Evolutionary conservation across 1,139 yeast species (phyloP), one percentile per base, ranked within the genome.

Genomic region (Candida sanyaensis): DNA sequence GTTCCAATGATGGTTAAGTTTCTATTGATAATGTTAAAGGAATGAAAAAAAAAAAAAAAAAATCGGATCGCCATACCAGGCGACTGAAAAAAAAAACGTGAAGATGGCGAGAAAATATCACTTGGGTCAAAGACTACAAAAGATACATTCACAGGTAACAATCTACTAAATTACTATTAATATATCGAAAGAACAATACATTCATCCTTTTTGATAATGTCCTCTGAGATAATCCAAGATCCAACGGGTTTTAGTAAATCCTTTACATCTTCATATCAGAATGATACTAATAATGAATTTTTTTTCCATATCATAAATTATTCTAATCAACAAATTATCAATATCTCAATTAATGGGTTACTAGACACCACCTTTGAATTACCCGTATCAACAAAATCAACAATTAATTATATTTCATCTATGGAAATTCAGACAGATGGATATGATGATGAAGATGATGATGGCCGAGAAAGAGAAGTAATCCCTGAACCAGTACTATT

Each of bases 321-420:
- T 5, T 64, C 55, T 1, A 75, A 75, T 50, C 66, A 66, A 45
- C 58, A 67, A 43, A 63, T 75, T 12, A 45, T 75, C 46, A 74
- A 73, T 48, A 59, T 75, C 8, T 62, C 68, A 32, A 62, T 68
- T 36, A 61, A 74, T 54, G 78, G 78, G 0, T 62, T 69, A 6
- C 66, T 69, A 55, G 80, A 75, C 54, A 66, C 78, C 11, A 73
- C 79, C 0, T 70, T 71, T 48, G 73, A 71, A 41, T 56, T 75
- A 7, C 77, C 78, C 1, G 51, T 72, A 26, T 63, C 73, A n/a
- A 63, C 78, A 8, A 65, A 66, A 48, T 59, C 69, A 11, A 56
- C 70, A 21, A 61, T 66, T 6, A 62, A 59, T 43, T 54, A 59
- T 32, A 58, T 58, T 8, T 48, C 60, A 12, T 50, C 56, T 13